Conservation (phyloP, 208 protist genomes). For the Acanthamoeba castellanii region DNA sequence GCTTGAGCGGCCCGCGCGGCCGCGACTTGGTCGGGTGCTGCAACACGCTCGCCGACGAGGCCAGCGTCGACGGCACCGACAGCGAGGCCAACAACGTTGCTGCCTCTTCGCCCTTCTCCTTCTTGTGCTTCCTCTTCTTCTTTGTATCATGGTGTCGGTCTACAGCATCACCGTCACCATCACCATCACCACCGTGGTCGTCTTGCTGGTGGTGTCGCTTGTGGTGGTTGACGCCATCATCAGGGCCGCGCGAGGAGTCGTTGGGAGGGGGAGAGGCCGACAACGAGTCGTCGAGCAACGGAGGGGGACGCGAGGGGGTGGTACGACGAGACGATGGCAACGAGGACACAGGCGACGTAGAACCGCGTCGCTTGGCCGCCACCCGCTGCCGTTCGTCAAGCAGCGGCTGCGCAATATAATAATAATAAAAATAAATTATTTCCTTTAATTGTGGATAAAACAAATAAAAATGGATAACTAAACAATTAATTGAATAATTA, state of each 20-base stretch:
- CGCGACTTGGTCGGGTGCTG: neutral
- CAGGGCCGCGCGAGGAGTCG: too few species aligned
- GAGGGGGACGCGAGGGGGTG: neutral
- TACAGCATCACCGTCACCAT: too few species aligned
- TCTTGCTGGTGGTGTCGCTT: neutral
- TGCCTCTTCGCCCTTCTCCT: neutral
- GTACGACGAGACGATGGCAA: neutral
- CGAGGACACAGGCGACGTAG: neutral
- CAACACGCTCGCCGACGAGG: neutral
- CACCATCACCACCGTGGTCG: too few species aligned
- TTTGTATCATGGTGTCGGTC: neutral
- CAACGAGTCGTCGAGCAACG: neutral
- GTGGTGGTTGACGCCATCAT: neutral
- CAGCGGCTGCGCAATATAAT: neutral
- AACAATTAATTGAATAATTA: too few species aligned
- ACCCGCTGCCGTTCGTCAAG: neutral
- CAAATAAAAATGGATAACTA: neutral
- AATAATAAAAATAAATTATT: neutral
- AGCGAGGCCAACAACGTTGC: neutral
- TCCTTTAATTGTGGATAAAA: too few species aligned
- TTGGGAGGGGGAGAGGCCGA: too few species aligned
- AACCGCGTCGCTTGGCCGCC: too few species aligned
- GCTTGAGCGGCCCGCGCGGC: conserved; percentile 15
- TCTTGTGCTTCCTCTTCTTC: too few species aligned
- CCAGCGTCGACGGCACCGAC: neutral